Percentiles rank a stretch among this genome's conserved stretches.
These are phyloP conservation scores for Larix kaempferi DNA, from an alignment of 75 land plant genomes.

Conservation along the genomic window DNA sequence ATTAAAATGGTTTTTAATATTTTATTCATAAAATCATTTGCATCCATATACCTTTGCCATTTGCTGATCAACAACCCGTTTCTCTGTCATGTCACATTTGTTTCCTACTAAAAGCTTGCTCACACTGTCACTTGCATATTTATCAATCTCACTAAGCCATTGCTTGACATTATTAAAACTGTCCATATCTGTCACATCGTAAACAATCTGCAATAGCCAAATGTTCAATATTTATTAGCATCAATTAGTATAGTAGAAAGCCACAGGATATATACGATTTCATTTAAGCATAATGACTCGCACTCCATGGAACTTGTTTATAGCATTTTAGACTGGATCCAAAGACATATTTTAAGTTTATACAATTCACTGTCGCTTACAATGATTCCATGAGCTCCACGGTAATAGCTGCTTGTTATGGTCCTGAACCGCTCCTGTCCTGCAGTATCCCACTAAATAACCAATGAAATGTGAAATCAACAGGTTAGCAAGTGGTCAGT, in stretches of 20 bases:
- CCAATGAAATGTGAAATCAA: no score
- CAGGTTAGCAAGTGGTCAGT: no score
- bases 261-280: no score
- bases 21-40: no score
- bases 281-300: no score
- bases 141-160: conserved; percentile 74
- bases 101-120: conserved; percentile 70
- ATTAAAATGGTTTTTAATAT: no score
- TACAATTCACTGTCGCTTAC: no score
- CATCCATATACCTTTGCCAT: conserved; percentile 52
- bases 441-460: conserved; percentile 62
- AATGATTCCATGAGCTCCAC: conserved; percentile 33
- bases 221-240: no score
- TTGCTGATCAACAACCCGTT: conserved; percentile 43
- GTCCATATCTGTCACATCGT: conserved; percentile 66
- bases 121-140: conserved; percentile 75
- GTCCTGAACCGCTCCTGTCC: conserved; percentile 72
- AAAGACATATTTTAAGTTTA: no score
- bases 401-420: conserved; percentile 67
- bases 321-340: no score
- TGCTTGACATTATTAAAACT: conserved; percentile 77
- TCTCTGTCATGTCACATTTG: conserved; percentile 55
- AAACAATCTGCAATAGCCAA: conserved; percentile 36
- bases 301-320: no score
- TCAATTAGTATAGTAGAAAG: no score